Evolutionary conservation across 805 yeast species (phyloP).

Genomic region (Candida fluviatilis): DNA sequence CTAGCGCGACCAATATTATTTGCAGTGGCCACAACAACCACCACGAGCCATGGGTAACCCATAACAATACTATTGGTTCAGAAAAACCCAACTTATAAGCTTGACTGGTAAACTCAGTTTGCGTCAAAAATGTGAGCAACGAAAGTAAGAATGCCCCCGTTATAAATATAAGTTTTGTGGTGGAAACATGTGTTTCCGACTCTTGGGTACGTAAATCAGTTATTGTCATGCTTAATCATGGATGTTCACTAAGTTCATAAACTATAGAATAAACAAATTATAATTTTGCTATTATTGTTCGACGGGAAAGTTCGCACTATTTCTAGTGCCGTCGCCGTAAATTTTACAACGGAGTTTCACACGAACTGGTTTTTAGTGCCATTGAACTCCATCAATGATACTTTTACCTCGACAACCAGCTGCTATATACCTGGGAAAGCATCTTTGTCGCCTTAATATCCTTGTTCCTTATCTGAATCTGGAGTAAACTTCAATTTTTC

Average conservation of each 20-base stretch:
- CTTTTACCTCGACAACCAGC: not conserved
- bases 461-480: too few relatives aligned
- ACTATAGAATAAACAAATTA: too few relatives aligned
- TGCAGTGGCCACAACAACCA: conserved; percentile 70
- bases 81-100: conserved; percentile 55
- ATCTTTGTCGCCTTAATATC: too few relatives aligned
- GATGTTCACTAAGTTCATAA: too few relatives aligned
- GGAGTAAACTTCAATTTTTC: too few relatives aligned
- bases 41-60: conserved; percentile 79
- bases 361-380: too few relatives aligned
- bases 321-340: not conserved
- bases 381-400: not conserved
- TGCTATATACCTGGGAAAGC: too few relatives aligned
- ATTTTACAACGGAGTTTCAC: too few relatives aligned
- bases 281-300: too few relatives aligned
- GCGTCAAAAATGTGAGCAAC: conserved; percentile 60
- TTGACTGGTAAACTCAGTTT: conserved; percentile 76
- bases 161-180: conserved; percentile 34
- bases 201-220: conserved; percentile 25
- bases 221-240: conserved; percentile 24
- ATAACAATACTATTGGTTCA: conserved; percentile 66
- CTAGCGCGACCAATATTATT: conserved; percentile 43
- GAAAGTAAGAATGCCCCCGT: conserved; percentile 30
- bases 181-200: conserved; percentile 24
- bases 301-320: too few relatives aligned